phyloP scores from a whole-genome alignment of 805 yeast species.

The Teunomyces gatunensis region DNA sequence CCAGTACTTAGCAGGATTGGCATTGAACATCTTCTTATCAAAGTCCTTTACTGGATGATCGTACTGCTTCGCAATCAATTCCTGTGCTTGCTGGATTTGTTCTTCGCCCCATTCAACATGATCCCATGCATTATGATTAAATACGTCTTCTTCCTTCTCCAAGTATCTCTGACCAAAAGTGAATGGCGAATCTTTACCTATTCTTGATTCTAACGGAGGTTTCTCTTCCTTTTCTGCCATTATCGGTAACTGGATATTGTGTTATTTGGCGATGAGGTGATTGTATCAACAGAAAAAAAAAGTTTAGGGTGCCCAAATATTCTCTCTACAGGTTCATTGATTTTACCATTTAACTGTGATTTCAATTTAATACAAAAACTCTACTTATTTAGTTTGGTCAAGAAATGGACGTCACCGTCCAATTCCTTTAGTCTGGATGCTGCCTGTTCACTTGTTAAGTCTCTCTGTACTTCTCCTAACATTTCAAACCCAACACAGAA shows the following conservation, averaged over 20 bases:
- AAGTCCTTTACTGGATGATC: constrained; percentile 84
- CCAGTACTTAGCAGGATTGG: constrained; percentile 93
- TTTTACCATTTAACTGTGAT: not conserved
- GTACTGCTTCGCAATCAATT: constrained; percentile 69
- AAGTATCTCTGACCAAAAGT: constrained; percentile 86
- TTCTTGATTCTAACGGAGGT: constrained; percentile 53
- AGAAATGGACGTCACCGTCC: constrained; percentile 36
- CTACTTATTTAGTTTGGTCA: constrained; percentile 2
- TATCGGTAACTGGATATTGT: not conserved
- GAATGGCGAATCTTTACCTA: constrained; percentile 87
- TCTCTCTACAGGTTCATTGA: not conserved
- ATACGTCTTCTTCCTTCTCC: constrained; percentile 73
- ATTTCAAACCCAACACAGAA: constrained; percentile 74
- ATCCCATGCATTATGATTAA: constrained; percentile 94
- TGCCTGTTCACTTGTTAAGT: constrained; percentile 66
- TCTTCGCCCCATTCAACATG: constrained; percentile 98
- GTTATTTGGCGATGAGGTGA: not conserved
- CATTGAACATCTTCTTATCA: constrained; percentile 74
- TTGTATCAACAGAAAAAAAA: not conserved
- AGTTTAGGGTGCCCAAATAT: not conserved
- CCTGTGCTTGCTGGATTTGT: constrained; percentile 72
- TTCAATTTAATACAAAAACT: not conserved
- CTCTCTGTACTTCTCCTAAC: constrained; percentile 68
- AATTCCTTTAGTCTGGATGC: constrained; percentile 51
- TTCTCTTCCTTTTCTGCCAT: not conserved